Evolutionary conservation across 306 rosid genomes (phyloP).

Genomic region (Dalbergia cochinchinensis): DNA sequence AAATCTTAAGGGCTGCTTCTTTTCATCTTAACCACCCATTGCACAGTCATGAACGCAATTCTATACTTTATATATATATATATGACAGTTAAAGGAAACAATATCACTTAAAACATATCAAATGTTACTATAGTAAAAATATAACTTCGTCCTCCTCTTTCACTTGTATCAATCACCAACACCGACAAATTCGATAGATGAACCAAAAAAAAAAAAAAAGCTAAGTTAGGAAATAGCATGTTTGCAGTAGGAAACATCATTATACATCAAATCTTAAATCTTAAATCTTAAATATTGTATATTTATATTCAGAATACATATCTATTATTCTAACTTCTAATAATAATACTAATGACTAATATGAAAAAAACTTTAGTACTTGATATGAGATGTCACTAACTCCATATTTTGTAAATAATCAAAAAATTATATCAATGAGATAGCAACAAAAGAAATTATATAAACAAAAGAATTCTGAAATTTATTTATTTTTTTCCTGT

Average conservation of each 20-base stretch:
- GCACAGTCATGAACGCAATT: background rate
- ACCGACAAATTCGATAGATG: background rate
- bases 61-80: background rate
- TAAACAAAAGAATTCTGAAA: slow-evolving; percentile 46
- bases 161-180: background rate
- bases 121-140: background rate
- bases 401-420: background rate
- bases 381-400: background rate
- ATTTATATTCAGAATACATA: background rate
- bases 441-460: background rate
- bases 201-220: background rate
- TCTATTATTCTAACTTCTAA: too few relatives aligned
- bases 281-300: background rate
- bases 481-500: background rate
- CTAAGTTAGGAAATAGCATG: background rate
- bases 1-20: background rate
- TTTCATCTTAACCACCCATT: background rate
- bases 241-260: too few relatives aligned
- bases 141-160: too few relatives aligned
- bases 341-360: too few relatives aligned
- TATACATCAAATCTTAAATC: background rate
- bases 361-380: background rate
- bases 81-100: background rate
- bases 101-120: background rate
- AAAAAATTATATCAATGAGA: background rate